A percentile compares a stretch with the other conserved stretches of the same genome.
These are phyloP conservation scores for Sphagnum tenellum DNA, from an alignment of 225 moss, liverwort and hornwort species.

Conservation along the genomic window DNA sequence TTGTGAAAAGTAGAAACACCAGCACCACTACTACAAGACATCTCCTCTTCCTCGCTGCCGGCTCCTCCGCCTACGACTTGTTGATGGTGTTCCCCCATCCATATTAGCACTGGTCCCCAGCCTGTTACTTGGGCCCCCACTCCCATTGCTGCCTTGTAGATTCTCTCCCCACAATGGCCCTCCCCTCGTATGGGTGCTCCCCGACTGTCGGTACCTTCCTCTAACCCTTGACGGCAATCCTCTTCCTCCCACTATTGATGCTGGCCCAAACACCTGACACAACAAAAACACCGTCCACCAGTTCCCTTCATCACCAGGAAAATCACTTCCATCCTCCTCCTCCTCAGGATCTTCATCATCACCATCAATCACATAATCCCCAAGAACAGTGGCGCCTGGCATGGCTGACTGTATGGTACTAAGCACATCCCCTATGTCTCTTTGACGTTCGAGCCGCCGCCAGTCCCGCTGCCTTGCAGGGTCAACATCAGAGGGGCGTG, in stretches of 20 bases:
- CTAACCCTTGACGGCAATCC: conserved; percentile 47
- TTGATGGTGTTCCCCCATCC: conserved; percentile 62
- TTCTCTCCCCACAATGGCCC: conserved; percentile 77
- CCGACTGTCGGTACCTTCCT: conserved; percentile 25
- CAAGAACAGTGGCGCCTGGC: conserved; percentile 86
- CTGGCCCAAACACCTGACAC: conserved; percentile 80
- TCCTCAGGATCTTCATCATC: conserved; percentile 83
- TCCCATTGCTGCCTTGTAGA: conserved; percentile 42
- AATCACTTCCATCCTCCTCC: conserved; percentile 74
- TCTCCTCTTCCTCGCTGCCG: conserved; percentile 82
- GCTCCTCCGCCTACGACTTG: conserved; percentile 83
- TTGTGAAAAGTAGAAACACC: no score
- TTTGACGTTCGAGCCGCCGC: conserved; percentile 92
- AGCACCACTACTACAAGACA: conserved; percentile 22
- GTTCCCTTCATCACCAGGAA: conserved; percentile 28
- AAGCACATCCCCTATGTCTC: conserved; percentile 92
- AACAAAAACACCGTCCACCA: conserved; percentile 80
- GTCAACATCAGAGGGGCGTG: conserved; percentile 92
- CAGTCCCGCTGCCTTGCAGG: conserved; percentile 77
- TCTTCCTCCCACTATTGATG: conserved; percentile 52
- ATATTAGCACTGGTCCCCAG: conserved; percentile 44
- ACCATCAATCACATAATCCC: conserved; percentile 71
- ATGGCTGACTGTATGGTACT: conserved; percentile 75
- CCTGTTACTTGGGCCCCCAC: conserved; percentile 29
- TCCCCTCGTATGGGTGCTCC: conserved; percentile 33